Percentiles rank a stretch among this genome's conserved stretches.
Evolutionary conservation across 2,329 filamentous ascomycete species (phyloP).

Genomic region (Ilyonectria destructans): DNA sequence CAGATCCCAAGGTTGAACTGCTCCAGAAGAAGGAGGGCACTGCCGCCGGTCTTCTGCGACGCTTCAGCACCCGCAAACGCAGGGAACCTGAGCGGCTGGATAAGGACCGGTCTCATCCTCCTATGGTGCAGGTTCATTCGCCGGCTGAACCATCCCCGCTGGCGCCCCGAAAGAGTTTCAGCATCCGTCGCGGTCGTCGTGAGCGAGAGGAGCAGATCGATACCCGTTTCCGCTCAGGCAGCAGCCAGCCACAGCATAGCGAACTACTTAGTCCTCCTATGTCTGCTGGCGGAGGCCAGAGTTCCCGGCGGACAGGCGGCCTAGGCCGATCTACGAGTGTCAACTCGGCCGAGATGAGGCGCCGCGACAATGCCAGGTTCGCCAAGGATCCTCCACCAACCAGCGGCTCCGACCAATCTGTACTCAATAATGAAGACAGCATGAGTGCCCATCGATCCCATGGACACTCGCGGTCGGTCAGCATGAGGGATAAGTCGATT

Average conservation of each 20-base stretch:
- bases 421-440: constrained; percentile 65
- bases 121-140: constrained; percentile 83
- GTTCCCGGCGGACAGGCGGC: constrained; percentile 74
- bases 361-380: constrained; percentile 68
- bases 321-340: constrained; percentile 92
- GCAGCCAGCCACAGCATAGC: constrained; percentile 80
- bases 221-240: constrained; percentile 68
- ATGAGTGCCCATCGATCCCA: constrained; percentile 68
- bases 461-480: constrained; percentile 71
- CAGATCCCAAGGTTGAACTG: constrained; percentile 72
- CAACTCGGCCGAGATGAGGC: constrained; percentile 86
- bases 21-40: constrained; percentile 88
- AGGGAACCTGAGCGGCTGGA: constrained; percentile 77
- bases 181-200: constrained; percentile 76
- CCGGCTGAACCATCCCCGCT: constrained; percentile 75
- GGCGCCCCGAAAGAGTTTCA: constrained; percentile 88
- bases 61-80: constrained; percentile 90
- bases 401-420: constrained; percentile 85
- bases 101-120: constrained; percentile 79
- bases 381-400: constrained; percentile 79
- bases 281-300: constrained; percentile 70
- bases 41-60: constrained; percentile 85
- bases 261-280: constrained; percentile 84
- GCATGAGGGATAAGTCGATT: constrained; percentile 86
- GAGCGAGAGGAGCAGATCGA: constrained; percentile 68